Conservation (phyloP, 2,329 filamentous ascomycete genomes). For the Cordyceps fumosorosea region DNA sequence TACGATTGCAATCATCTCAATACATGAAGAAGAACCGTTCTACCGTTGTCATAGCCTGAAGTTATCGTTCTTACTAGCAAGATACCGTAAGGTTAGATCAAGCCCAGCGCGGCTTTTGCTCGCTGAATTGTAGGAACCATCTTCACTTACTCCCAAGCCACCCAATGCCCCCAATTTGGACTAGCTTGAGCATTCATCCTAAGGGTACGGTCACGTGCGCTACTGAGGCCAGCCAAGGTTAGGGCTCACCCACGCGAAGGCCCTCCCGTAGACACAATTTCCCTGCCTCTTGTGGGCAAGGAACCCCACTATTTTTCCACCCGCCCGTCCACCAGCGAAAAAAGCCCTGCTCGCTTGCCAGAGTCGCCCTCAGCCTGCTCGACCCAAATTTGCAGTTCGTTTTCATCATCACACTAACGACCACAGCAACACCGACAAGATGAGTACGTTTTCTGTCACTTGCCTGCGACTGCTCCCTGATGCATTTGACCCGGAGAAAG, state of each 20-base stretch:
- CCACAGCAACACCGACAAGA: constrained; percentile 44
- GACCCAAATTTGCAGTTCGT: constrained; percentile 11
- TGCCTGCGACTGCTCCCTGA: neutral
- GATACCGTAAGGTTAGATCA: no score
- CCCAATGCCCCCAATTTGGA: neutral
- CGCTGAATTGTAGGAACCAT: no score
- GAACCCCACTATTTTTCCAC: neutral
- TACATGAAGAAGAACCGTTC: neutral
- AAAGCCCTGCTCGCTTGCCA: constrained; percentile 18
- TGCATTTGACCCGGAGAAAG: neutral
- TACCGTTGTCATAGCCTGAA: neutral
- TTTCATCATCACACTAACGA: constrained; percentile 29
- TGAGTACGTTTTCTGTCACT: constrained; percentile 42
- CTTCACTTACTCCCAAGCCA: no score
- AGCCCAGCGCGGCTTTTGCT: no score
- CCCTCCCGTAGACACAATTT: neutral
- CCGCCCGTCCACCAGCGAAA: constrained; percentile 28
- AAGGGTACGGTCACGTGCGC: constrained; percentile 28
- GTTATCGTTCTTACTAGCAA: no score
- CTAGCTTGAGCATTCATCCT: neutral
- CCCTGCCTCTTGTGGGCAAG: constrained; percentile 1
- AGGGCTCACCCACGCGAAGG: constrained; percentile 25
- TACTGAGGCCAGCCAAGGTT: constrained; percentile 19
- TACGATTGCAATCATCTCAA: constrained; percentile 8
- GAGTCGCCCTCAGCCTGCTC: neutral